phyloP scores from a whole-genome alignment of 305 asterid species.

The Caryopteris hybrid region DNA sequence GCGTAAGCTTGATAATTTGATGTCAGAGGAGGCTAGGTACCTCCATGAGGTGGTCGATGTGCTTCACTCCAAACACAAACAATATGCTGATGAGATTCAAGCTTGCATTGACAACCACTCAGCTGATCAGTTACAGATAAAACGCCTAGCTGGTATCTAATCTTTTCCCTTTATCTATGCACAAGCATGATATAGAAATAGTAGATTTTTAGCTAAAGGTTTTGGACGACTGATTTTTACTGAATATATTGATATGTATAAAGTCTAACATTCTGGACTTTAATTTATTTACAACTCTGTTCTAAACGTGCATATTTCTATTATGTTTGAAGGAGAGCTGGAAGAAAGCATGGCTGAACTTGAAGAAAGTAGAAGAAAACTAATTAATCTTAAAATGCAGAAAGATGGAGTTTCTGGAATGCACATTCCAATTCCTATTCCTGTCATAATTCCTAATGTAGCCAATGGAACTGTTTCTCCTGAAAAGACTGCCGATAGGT shows the following conservation, averaged over 20 bases:
- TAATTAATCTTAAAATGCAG: constrained; percentile 77
- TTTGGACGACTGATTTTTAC: constrained; percentile 5
- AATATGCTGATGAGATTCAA: constrained; percentile 69
- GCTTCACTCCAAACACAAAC: constrained; percentile 69
- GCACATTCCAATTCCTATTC: constrained; percentile 58
- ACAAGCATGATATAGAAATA: constrained; percentile 2
- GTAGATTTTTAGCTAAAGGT: constrained; percentile 15
- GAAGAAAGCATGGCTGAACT: constrained; percentile 90
- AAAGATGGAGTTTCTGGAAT: constrained; percentile 63
- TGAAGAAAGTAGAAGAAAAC: constrained; percentile 92
- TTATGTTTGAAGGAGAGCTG: constrained; percentile 60
- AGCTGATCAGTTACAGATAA: constrained; percentile 64
- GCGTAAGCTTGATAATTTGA: constrained; percentile 59
- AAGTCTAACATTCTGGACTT: constrained; percentile 4
- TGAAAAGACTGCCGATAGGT: constrained; percentile 65
- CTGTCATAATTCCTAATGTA: constrained; percentile 45
- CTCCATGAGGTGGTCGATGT: constrained; percentile 52
- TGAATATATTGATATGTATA: constrained; percentile 8
- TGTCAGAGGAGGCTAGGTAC: constrained; percentile 62
- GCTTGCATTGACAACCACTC: constrained; percentile 54
- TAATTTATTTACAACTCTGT: constrained; percentile 10
- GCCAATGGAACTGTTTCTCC: constrained; percentile 78
- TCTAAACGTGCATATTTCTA: constrained; percentile 19
- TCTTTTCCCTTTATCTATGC: constrained; percentile 4
- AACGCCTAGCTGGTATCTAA: constrained; percentile 63